Percentiles rank a stretch among this genome's conserved stretches.
Evolutionary conservation across 2,329 filamentous ascomycete genomes (phyloP).

Genomic region (Stenocarpella maydis): DNA sequence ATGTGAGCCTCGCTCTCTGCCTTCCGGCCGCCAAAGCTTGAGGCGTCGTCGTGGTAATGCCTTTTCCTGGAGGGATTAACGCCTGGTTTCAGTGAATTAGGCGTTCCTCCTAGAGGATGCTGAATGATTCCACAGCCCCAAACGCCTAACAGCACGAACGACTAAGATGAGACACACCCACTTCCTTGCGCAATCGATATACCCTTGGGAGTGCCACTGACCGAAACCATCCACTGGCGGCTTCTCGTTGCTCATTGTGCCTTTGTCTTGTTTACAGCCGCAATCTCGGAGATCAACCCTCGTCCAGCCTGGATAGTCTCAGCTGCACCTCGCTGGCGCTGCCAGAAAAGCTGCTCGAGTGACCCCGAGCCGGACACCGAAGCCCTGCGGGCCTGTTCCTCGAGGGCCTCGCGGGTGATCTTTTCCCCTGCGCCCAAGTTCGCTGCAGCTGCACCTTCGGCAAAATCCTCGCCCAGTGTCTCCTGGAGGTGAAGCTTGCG

Average conservation of each 20-base stretch:
- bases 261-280: conserved; percentile 35
- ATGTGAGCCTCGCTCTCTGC: conserved; percentile 8
- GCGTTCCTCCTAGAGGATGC: not conserved
- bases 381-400: conserved; percentile 67
- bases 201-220: not conserved
- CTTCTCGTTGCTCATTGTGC: conserved; percentile 4
- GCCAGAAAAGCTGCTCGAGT: conserved; percentile 68
- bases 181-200: not conserved
- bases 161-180: not conserved
- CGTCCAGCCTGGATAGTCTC: conserved; percentile 67
- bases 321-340: conserved; percentile 63
- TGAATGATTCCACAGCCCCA: not conserved
- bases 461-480: conserved; percentile 67
- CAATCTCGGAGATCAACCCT: conserved; percentile 59
- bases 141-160: not conserved
- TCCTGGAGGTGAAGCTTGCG: conserved; percentile 83
- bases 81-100: not conserved
- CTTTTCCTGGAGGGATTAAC: not conserved
- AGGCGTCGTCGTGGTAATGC: not conserved
- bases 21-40: not conserved
- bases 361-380: conserved; percentile 58
- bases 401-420: conserved; percentile 70
- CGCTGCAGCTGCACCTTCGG: conserved; percentile 56
- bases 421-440: conserved; percentile 63
- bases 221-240: not conserved